Base-by-base conservation (phyloP, 495 filamentous ascomycete genomes). In the Aspergillus homomorphus region DNA sequence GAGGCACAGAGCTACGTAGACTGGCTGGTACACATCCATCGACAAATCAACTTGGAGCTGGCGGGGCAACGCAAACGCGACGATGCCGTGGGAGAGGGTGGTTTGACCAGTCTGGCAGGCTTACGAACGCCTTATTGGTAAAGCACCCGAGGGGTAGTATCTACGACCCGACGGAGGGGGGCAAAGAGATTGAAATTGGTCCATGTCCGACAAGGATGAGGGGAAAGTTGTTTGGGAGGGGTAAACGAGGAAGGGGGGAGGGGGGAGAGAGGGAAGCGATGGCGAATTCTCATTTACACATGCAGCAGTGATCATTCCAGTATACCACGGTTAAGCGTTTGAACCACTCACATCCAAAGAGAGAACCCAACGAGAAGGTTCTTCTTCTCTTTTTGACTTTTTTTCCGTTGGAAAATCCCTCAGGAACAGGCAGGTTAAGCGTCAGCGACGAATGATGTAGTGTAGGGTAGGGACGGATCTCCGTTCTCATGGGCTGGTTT, bases 1-100 rank as follows among this genome's bases (percentile, higher is more conserved):
- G 94, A 99, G 73, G 94, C 94, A 30, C 90, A 93, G 72, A 93
- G 88, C 63, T 98, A 99, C 75, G 94, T 98, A 18, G 94, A 99
- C 74, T 99, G 94, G 94, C 73, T 99, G 71, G 94, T 99, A 54
- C 91, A 96, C 74, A 77, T 97, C 51, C 94, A 99, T 69, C 87
- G 92, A 63, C 87, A 88, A 66, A 90, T 98, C 59, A 92, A 95
- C 69, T 74, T 96, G 57, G 93, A 97, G 80, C 75, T 92, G 65
- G 80, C 87, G 16, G 89, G 89, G 30, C 89, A 91, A 69, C 78
- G 89, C 66, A 90, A 89, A 69, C 86, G 85, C 62, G 88, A 91
- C 45, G 87, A 91, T 54, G 69, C 75, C 4, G 62, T 74, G 57
- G 66, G 74, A 16, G 78, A 84, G 61, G 72, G 79, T 42, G 75